These are phyloP conservation scores for Nowakowskiella sp. DNA, from an alignment of 192 early-diverging fungal species.

Conservation along the genomic window DNA sequence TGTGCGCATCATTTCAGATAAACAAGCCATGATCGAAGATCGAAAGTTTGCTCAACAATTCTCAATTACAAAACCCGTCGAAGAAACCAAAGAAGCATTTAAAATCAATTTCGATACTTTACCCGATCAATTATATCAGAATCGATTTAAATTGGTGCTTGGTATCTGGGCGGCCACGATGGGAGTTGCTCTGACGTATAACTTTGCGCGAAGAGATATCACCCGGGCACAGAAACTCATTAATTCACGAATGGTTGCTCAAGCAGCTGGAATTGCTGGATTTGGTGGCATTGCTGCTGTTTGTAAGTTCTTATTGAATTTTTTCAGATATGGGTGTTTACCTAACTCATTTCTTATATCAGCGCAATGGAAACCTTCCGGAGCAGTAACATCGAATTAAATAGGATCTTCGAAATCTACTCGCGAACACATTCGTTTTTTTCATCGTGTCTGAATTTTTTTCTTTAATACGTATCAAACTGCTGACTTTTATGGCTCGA, in stretches of 20 bases:
- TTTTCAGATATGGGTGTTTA: too few relatives aligned
- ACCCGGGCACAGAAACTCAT: slow-evolving; percentile 9
- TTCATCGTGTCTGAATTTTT: too few relatives aligned
- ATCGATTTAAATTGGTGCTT: not conserved
- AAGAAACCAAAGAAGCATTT: not conserved
- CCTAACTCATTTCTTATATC: too few relatives aligned
- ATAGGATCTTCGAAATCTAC: too few relatives aligned
- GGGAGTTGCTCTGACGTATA: slow-evolving; percentile 9
- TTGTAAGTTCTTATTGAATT: too few relatives aligned
- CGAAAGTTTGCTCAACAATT: slow-evolving; percentile 18
- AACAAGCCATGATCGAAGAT: slow-evolving; percentile 26
- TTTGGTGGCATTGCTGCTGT: slow-evolving; percentile 9
- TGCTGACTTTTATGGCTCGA: too few relatives aligned
- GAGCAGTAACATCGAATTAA: too few relatives aligned
- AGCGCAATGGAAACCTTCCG: too few relatives aligned
- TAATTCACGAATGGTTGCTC: slow-evolving; percentile 16
- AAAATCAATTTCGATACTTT: not conserved
- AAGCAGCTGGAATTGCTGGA: slow-evolving; percentile 5
- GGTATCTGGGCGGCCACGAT: slow-evolving; percentile 4
- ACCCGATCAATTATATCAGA: too few relatives aligned
- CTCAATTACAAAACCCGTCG: slow-evolving; percentile 14
- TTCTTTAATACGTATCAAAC: too few relatives aligned
- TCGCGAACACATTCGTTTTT: too few relatives aligned
- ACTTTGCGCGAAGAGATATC: slow-evolving; percentile 10
- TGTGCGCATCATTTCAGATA: too few relatives aligned